A percentile compares a stretch with the other conserved stretches of the same genome.
These are phyloP conservation scores for Trichoderma semiorbis DNA, from an alignment of 2,329 filamentous ascomycete genomes.

Conservation along the genomic window DNA sequence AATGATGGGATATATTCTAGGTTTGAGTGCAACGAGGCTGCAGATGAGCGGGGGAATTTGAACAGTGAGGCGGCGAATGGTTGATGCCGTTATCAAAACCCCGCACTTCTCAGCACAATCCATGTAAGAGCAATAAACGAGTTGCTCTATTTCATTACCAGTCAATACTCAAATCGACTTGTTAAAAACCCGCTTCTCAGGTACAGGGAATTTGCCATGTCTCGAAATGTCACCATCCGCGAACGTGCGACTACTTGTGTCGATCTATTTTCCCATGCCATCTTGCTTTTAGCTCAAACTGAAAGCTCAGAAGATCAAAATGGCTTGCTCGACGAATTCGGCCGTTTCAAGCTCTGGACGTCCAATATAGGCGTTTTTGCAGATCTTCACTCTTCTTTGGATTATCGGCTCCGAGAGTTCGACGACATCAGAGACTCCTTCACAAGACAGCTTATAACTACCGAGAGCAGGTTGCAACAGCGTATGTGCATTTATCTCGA, in stretches of 20 bases:
- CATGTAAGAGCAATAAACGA: neutral
- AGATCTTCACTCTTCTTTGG: neutral
- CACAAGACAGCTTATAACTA: neutral
- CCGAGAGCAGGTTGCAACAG: neutral
- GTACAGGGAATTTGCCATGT: neutral
- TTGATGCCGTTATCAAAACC: neutral
- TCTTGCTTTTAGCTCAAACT: neutral
- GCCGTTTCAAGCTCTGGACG: neutral
- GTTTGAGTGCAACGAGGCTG: neutral
- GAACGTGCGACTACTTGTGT: neutral
- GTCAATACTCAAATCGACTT: neutral
- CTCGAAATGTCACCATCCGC: neutral
- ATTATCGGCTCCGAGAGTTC: neutral
- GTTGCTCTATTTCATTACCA: neutral
- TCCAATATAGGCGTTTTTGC: neutral
- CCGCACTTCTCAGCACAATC: neutral
- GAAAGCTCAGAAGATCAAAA: neutral
- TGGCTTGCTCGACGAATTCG: neutral
- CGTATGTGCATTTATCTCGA: neutral
- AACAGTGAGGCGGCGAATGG: neutral
- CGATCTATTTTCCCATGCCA: neutral
- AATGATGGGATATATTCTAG: neutral
- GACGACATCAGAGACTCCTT: neutral
- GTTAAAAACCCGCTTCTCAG: neutral
- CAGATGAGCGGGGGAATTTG: neutral